A percentile compares a stretch with the other conserved stretches of the same genome.
Conservation (phyloP, 805 yeast species). For the Nakazawaea ambrosiae region DNA sequence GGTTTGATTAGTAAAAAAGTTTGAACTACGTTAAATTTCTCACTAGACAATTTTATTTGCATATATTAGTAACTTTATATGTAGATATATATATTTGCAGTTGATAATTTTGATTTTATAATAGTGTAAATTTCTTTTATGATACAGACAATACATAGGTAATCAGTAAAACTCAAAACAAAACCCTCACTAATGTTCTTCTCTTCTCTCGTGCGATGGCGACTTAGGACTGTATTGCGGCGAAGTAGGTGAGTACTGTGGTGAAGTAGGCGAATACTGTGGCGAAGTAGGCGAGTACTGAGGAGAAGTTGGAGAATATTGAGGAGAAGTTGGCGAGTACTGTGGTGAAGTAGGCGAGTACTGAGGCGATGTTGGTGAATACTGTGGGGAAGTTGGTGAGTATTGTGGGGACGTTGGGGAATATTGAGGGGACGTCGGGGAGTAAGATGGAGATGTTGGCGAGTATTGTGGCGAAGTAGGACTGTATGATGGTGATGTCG, state of each 20-base stretch:
- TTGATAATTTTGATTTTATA: not conserved
- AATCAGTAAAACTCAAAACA: too few species aligned
- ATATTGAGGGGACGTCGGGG: slow-evolving; percentile 55
- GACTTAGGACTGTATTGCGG: slow-evolving; percentile 64
- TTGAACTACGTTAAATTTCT: slow-evolving; percentile 1
- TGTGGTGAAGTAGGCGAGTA: slow-evolving; percentile 46
- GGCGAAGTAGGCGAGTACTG: slow-evolving; percentile 69
- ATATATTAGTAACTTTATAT: not conserved
- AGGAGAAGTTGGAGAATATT: slow-evolving; percentile 52
- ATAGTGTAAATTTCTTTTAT: too few species aligned
- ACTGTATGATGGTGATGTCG: slow-evolving; percentile 66
- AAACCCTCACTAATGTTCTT: too few species aligned
- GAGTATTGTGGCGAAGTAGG: slow-evolving; percentile 58
- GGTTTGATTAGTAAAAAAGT: slow-evolving; percentile 71
- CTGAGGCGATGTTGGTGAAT: slow-evolving; percentile 58
- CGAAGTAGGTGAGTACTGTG: slow-evolving; percentile 58
- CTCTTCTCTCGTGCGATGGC: slow-evolving; percentile 28
- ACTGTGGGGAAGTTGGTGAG: slow-evolving; percentile 67
- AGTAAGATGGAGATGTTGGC: slow-evolving; percentile 63
- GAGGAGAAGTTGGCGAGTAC: slow-evolving; percentile 68
- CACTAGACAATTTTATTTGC: not conserved
- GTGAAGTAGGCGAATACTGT: slow-evolving; percentile 56
- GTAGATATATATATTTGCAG: too few species aligned
- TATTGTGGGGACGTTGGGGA: slow-evolving; percentile 51
- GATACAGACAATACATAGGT: too few species aligned